A percentile compares a stretch with the other conserved stretches of the same genome.
Evolutionary conservation across 2,329 filamentous ascomycete genomes (phyloP).

Genomic region (Stylonectria norvegica): DNA sequence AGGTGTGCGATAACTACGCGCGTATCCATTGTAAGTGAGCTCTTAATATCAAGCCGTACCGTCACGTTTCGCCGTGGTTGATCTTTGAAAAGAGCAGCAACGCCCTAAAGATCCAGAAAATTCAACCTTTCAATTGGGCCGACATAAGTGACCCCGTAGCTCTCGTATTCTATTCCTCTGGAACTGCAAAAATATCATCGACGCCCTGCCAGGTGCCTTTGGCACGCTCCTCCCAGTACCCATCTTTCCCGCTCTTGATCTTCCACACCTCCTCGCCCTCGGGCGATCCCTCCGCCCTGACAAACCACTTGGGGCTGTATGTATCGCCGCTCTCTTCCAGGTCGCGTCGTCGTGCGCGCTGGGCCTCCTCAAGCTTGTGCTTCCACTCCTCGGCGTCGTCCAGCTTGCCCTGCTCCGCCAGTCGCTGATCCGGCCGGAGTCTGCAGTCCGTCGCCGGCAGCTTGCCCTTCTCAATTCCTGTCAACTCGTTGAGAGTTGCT

Average conservation of each 20-base stretch:
- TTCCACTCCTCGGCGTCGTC: constrained; percentile 85
- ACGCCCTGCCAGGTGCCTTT: constrained; percentile 63
- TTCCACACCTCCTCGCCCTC: constrained; percentile 69
- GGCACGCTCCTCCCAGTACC: constrained; percentile 87
- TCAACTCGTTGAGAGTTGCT: constrained; percentile 83
- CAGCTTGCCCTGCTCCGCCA: constrained; percentile 75
- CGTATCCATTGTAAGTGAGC: constrained; percentile 1
- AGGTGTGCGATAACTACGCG: neutral
- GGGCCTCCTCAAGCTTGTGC: constrained; percentile 77
- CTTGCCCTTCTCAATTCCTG: constrained; percentile 68
- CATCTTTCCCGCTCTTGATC: constrained; percentile 75
- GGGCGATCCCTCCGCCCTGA: constrained; percentile 57
- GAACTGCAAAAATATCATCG: constrained; percentile 46
- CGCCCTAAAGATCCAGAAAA: no score
- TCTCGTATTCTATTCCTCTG: constrained; percentile 19
- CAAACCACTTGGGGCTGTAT: constrained; percentile 82
- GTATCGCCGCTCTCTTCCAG: constrained; percentile 71
- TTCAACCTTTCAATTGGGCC: no score
- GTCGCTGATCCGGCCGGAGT: constrained; percentile 81
- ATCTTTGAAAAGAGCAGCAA: no score
- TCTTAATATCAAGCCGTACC: constrained; percentile 7
- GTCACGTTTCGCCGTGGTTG: no score
- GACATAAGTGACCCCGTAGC: neutral
- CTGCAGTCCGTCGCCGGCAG: constrained; percentile 80
- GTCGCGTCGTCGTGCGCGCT: constrained; percentile 69